Conservation (phyloP, 306 rosid species). For the barrel medic (Medicago truncatula) region DNA sequence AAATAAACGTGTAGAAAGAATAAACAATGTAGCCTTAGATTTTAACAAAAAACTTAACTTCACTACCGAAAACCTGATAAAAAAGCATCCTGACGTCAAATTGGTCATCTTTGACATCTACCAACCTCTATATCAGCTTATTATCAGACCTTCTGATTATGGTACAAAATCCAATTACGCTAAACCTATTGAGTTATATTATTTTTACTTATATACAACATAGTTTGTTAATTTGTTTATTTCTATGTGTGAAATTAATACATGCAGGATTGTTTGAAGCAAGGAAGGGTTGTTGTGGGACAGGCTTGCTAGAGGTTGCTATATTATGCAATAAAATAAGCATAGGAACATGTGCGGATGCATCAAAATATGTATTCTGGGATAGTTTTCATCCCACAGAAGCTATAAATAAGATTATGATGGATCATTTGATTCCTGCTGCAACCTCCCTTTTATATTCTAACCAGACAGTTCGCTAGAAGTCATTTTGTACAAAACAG, state of each 20-base stretch:
- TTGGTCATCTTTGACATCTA: background rate
- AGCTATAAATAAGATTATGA: slow-evolving; percentile 32
- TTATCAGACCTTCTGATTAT: background rate
- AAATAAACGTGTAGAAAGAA: too few species aligned
- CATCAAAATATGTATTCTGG: slow-evolving; percentile 78
- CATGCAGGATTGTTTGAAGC: background rate
- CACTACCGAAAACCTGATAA: background rate
- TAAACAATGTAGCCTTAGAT: too few species aligned
- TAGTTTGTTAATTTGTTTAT: background rate
- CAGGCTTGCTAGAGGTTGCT: slow-evolving; percentile 67
- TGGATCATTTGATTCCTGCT: background rate
- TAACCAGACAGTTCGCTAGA: background rate
- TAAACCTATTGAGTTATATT: background rate
- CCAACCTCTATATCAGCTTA: background rate
- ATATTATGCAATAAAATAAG: slow-evolving; percentile 63
- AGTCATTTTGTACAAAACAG: too few species aligned
- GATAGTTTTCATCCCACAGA: slow-evolving; percentile 79
- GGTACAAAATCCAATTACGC: background rate
- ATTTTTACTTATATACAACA: background rate
- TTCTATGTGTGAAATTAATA: background rate
- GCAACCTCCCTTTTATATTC: background rate
- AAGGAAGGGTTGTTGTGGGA: slow-evolving; percentile 24
- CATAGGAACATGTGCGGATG: slow-evolving; percentile 73
- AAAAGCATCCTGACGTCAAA: background rate
- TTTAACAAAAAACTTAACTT: too few species aligned